These are phyloP conservation scores for Podospora conica DNA, from an alignment of 495 filamentous ascomycete genomes.

Conservation along the genomic window DNA sequence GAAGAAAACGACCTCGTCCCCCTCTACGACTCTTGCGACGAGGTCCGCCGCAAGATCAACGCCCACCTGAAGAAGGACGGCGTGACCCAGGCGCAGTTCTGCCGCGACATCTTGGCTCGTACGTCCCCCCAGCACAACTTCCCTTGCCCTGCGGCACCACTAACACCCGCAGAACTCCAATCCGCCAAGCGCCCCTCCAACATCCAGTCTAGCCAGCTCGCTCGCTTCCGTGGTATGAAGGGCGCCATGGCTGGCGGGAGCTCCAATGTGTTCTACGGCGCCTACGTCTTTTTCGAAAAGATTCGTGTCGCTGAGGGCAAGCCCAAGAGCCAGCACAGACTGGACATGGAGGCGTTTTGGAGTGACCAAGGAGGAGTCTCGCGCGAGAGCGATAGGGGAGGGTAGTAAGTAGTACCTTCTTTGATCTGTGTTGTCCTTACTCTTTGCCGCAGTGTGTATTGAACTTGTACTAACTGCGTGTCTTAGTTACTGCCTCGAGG, in stretches of 20 bases:
- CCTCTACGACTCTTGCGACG: slow-evolving; percentile 52
- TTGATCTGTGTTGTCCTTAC: not conserved
- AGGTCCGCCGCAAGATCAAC: slow-evolving; percentile 50
- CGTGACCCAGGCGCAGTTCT: slow-evolving; percentile 49
- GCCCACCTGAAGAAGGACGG: slow-evolving; percentile 42
- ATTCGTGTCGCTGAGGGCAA: slow-evolving; percentile 48
- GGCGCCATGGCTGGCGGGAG: slow-evolving; percentile 41
- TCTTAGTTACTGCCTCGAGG: not conserved
- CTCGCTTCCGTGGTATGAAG: slow-evolving; percentile 45
- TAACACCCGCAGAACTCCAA: slow-evolving; percentile 4
- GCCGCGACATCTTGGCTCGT: slow-evolving; percentile 38
- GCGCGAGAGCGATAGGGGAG: slow-evolving; percentile 6
- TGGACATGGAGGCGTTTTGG: slow-evolving; percentile 49
- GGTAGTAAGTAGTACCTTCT: not conserved
- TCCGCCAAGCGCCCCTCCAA: slow-evolving; percentile 8
- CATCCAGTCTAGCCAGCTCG: slow-evolving; percentile 32
- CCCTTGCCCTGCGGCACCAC: not conserved
- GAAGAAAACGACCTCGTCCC: slow-evolving; percentile 39
- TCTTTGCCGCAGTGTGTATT: not conserved
- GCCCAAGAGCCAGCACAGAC: slow-evolving; percentile 46
- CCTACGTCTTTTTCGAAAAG: slow-evolving; percentile 58
- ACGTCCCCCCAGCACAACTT: not conserved
- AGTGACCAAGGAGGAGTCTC: not conserved
- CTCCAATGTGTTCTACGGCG: slow-evolving; percentile 40
- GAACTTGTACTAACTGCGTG: not conserved